These are phyloP conservation scores for Cymodocea nodosa DNA, from an alignment of 116 monocot species.

Conservation along the genomic window DNA sequence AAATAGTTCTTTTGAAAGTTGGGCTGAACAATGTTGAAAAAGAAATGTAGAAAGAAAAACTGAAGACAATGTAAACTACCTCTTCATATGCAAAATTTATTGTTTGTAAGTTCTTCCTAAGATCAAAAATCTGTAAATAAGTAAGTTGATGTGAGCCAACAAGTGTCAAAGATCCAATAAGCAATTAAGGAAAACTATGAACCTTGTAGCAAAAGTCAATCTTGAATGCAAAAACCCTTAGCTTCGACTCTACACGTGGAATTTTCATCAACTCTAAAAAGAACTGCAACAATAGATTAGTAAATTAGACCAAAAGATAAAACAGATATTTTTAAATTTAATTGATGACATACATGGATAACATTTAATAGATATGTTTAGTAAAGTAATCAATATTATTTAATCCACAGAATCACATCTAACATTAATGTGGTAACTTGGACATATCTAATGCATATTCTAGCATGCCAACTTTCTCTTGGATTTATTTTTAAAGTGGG, in stretches of 20 bases:
- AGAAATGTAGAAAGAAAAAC: not conserved
- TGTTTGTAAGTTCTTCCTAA: slow-evolving; percentile 49
- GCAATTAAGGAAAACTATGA: not conserved
- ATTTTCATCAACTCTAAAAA: slow-evolving; percentile 92
- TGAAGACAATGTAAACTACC: slow-evolving; percentile 24
- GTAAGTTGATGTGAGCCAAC: not conserved
- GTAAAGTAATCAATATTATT: no score
- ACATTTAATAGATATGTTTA: no score
- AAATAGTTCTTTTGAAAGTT: no score
- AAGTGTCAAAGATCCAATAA: not conserved
- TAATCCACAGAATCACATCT: no score
- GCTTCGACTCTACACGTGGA: slow-evolving; percentile 85
- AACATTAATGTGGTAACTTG: no score
- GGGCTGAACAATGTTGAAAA: not conserved
- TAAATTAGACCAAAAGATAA: not conserved
- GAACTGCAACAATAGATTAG: slow-evolving; percentile 31
- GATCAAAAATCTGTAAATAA: slow-evolving; percentile 45
- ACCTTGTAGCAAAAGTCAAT: slow-evolving; percentile 76
- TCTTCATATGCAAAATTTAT: slow-evolving; percentile 59
- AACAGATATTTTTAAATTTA: no score
- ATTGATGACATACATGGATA: no score
- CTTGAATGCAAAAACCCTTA: slow-evolving; percentile 81
- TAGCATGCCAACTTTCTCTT: no score
- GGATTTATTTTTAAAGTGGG: no score
- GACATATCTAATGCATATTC: no score